Evolutionary conservation across 768 basidiomycete species (phyloP).

Genomic region (Arthromyces matolae): DNA sequence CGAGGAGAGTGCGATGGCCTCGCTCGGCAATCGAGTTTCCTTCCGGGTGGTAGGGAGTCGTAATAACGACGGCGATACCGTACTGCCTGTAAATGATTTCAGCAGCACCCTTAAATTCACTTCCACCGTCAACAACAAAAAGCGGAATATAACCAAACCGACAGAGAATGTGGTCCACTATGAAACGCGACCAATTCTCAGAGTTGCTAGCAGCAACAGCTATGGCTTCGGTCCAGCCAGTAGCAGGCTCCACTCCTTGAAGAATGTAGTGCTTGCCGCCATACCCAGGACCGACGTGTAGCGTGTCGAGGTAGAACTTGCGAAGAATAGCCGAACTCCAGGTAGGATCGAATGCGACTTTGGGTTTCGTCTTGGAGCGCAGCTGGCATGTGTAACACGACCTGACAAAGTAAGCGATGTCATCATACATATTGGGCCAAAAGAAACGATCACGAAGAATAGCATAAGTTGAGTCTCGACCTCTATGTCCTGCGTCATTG

Average conservation of each 20-base stretch:
- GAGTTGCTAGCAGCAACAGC: slow-evolving; percentile 27
- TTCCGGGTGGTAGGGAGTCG: slow-evolving; percentile 28
- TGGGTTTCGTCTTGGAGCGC: too few species aligned
- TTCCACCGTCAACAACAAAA: not conserved
- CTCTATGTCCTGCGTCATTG: too few species aligned
- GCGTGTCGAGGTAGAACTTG: slow-evolving; percentile 23
- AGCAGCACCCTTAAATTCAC: slow-evolving; percentile 26
- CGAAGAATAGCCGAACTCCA: too few species aligned
- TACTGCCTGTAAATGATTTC: slow-evolving; percentile 20
- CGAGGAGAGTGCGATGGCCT: slow-evolving; percentile 20
- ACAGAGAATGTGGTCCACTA: slow-evolving; percentile 18
- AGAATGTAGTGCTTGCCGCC: slow-evolving; percentile 17
- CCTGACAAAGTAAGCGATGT: too few species aligned
- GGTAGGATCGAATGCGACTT: too few species aligned
- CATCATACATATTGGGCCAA: too few species aligned
- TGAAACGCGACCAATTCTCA: slow-evolving; percentile 21
- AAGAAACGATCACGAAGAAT: too few species aligned
- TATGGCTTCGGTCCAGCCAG: slow-evolving; percentile 25
- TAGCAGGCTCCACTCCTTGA: slow-evolving; percentile 18
- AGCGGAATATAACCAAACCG: slow-evolving; percentile 10
- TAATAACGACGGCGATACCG: slow-evolving; percentile 22
- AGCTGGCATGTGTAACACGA: too few species aligned
- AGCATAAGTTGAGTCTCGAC: too few species aligned
- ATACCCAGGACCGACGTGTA: slow-evolving; percentile 25
- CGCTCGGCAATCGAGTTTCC: slow-evolving; percentile 30